phyloP scores from a whole-genome alignment of 1,284 basidiomycete species.

The Cystobasidium sp. region DNA sequence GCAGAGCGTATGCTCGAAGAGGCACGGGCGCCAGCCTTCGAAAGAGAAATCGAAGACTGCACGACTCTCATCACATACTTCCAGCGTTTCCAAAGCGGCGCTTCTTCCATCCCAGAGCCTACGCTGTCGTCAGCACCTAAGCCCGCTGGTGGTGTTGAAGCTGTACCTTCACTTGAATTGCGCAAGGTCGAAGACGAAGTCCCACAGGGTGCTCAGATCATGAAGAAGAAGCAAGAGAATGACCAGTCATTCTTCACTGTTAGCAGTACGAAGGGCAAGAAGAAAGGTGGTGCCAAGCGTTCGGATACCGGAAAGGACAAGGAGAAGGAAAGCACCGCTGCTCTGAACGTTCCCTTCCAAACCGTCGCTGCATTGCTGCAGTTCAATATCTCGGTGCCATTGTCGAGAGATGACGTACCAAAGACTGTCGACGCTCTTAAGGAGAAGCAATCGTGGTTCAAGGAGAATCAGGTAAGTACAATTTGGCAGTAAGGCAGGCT shows the following conservation, averaged over 20 bases:
- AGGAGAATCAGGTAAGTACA: constrained; percentile 64
- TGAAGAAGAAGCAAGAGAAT: constrained; percentile 87
- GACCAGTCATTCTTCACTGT: constrained; percentile 82
- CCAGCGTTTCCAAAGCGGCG: constrained; percentile 68
- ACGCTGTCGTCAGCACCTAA: constrained; percentile 56
- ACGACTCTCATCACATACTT: constrained; percentile 91
- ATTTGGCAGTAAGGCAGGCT: constrained; percentile 61
- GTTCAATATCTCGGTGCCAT: constrained; percentile 88
- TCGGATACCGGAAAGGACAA: constrained; percentile 40
- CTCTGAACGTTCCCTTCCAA: constrained; percentile 78
- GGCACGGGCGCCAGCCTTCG: constrained; percentile 86
- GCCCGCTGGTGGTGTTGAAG: constrained; percentile 60
- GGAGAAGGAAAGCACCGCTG: constrained; percentile 51
- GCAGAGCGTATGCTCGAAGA: constrained; percentile 85
- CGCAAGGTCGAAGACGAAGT: constrained; percentile 77
- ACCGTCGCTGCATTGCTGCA: constrained; percentile 85
- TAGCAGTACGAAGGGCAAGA: constrained; percentile 70
- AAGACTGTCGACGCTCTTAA: constrained; percentile 87
- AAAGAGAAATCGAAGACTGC: constrained; percentile 94
- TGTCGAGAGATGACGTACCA: constrained; percentile 74
- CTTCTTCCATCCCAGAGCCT: constrained; percentile 57
- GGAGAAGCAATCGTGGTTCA: constrained; percentile 94
- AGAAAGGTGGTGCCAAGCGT: constrained; percentile 62
- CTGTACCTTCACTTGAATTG: constrained; percentile 76
- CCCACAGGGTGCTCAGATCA: constrained; percentile 69